Base-by-base conservation (phyloP, 2,329 filamentous ascomycete species). In the Neopestalotiopsis rosae region DNA sequence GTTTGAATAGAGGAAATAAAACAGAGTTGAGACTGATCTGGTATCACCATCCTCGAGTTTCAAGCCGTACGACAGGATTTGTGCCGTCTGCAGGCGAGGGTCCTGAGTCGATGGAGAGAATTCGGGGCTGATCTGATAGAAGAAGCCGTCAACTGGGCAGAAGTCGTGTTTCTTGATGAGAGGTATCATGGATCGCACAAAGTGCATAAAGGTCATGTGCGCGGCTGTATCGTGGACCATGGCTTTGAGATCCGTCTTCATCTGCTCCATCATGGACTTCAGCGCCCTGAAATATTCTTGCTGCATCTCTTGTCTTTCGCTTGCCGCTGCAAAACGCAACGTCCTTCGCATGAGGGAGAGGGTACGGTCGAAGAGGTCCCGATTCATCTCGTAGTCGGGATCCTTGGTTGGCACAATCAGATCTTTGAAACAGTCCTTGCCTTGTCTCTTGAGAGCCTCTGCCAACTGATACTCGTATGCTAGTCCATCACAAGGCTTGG, bases 1-100 rank as follows among this genome's bases (percentile, higher is more conserved):
- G 75, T 86, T 88, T 72, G 87, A 87, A 74, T 85, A 86, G 2
- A 90, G 79, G 68, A 88, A 87, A 75, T 86, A 86, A 73, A 90
- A 90, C 3, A 90, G 81, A 66, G 85, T 83, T 20, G 84, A 81
- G 5, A 78, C 77, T 4, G 84, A 84, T 38, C 81, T 82, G 1
- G 76, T 73, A 67, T 89, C 87, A 1, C 83, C 85, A 69, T 90
- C 88, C 52, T 81, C 80, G 17, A 90, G 77, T 56, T 85, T 83
- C 40, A 89, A 78, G 1, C 87, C 88, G 74, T 88, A 90, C 1
- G 86, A 85, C 17, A 87, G 74, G 73, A 90, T 87, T 4, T 82
- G 83, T 4, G 88, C 87, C 30, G 86, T 83, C 69, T 89, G 87
- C 4, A 90, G 80, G 49, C 87, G 83, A 2, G 88, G 88, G 61